phyloP scores from a whole-genome alignment of 371 early-diverging fungal genomes.

The Mycotypha africana region DNA sequence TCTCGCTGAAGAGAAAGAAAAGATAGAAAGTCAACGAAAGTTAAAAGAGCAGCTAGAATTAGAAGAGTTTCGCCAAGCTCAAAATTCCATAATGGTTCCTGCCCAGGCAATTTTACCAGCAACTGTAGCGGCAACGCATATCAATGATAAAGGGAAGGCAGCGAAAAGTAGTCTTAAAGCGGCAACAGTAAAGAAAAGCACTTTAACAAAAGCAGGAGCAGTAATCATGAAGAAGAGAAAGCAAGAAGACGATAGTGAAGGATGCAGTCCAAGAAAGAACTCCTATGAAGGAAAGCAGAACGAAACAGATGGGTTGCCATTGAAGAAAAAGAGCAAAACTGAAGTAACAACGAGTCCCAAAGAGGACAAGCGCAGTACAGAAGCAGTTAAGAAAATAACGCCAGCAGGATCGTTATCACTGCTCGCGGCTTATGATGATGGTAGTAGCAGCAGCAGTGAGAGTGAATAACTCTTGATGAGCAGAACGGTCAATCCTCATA shows the following conservation, averaged over 20 bases:
- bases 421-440: not conserved
- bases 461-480: too few relatives aligned
- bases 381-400: not conserved
- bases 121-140: too few relatives aligned
- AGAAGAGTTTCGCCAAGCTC: constrained; percentile 52
- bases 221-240: not conserved
- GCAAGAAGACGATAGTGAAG: not conserved
- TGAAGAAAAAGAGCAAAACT: not conserved
- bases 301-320: too few relatives aligned
- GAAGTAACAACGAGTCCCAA: not conserved
- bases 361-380: not conserved
- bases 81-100: constrained; percentile 3
- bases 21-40: constrained; percentile 41
- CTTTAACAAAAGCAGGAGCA: not conserved
- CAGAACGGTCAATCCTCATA: too few relatives aligned
- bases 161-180: not conserved
- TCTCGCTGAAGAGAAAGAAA: constrained; percentile 53
- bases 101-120: not conserved
- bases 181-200: not conserved
- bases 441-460: not conserved
- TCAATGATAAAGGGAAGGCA: not conserved
- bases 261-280: too few relatives aligned
- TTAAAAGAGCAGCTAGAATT: constrained; percentile 57
- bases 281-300: too few relatives aligned
- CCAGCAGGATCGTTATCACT: not conserved